Evolutionary conservation across 345 rosid species (phyloP).

Genomic region (Gossypioides kirkii): DNA sequence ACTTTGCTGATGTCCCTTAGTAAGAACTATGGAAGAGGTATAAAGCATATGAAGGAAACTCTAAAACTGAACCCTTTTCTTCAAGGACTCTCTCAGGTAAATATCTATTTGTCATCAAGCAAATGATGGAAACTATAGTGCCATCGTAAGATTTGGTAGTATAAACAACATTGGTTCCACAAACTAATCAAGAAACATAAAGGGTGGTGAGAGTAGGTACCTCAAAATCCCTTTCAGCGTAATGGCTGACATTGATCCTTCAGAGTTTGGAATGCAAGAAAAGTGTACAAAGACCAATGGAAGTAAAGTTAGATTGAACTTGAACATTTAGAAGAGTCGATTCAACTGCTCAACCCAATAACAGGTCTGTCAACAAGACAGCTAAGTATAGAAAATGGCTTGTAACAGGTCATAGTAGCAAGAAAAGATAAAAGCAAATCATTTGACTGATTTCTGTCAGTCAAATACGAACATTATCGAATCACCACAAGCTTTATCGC

Average conservation of each 20-base stretch:
- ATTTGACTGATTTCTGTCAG: background rate
- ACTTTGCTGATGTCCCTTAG: background rate
- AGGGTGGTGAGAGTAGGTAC: background rate
- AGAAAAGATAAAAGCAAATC: background rate
- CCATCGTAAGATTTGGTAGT: background rate
- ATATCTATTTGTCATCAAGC: background rate
- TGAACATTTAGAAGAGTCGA: background rate
- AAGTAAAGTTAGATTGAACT: background rate
- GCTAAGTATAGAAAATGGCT: background rate
- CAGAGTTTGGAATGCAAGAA: background rate
- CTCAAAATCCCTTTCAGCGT: background rate
- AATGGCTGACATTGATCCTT: background rate
- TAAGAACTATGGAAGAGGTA: background rate
- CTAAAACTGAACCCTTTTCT: background rate
- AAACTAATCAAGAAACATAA: background rate
- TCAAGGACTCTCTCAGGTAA: background rate
- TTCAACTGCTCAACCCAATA: background rate
- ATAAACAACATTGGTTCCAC: background rate
- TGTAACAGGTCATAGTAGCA: background rate
- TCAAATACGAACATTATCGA: background rate
- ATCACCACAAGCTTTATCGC: background rate
- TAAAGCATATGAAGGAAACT: background rate
- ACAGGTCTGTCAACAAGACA: constrained; percentile 1
- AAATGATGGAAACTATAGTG: background rate
- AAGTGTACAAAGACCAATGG: background rate